These are phyloP conservation scores for Linderina pennispora DNA, from an alignment of 192 early-diverging fungal species.

Conservation along the genomic window DNA sequence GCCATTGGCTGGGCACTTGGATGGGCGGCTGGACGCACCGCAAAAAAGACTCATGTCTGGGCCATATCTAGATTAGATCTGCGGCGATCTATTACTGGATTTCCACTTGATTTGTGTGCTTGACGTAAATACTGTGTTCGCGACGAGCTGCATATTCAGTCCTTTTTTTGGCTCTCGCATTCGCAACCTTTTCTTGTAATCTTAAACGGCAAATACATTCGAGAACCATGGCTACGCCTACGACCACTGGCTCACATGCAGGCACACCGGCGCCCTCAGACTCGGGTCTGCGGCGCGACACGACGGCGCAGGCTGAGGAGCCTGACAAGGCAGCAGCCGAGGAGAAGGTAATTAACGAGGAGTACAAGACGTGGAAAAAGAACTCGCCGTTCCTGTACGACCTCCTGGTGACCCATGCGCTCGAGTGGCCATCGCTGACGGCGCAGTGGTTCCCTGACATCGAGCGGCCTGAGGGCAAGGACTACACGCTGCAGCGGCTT, in stretches of 20 bases:
- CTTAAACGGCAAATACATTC: too few species aligned
- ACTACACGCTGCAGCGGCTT: slow-evolving; percentile 84
- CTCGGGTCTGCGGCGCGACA: slow-evolving; percentile 14
- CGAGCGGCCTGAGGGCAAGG: slow-evolving; percentile 84
- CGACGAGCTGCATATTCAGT: too few species aligned
- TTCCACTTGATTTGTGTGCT: too few species aligned
- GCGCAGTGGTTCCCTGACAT: slow-evolving; percentile 97
- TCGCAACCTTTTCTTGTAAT: too few species aligned
- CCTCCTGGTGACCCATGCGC: slow-evolving; percentile 93
- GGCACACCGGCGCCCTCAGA: slow-evolving; percentile 40
- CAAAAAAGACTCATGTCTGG: too few species aligned
- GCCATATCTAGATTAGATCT: too few species aligned
- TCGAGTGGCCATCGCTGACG: slow-evolving; percentile 98
- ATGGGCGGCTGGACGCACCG: too few species aligned
- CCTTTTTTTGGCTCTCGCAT: too few species aligned
- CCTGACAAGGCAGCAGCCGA: slow-evolving; percentile 44
- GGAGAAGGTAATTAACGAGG: slow-evolving; percentile 91
- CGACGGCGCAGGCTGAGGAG: slow-evolving; percentile 26
- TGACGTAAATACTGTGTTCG: too few species aligned
- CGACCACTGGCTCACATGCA: slow-evolving; percentile 36
- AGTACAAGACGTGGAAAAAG: slow-evolving; percentile 99
- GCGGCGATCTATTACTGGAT: too few species aligned
- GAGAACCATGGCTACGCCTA: slow-evolving; percentile 17
- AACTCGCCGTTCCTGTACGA: slow-evolving; percentile 99
- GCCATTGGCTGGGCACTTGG: too few species aligned